Percentiles rank a stretch among this genome's conserved stretches.
phyloP scores from a whole-genome alignment of 2,329 filamentous ascomycete species.

The Pseudofabraea citricarpa region DNA sequence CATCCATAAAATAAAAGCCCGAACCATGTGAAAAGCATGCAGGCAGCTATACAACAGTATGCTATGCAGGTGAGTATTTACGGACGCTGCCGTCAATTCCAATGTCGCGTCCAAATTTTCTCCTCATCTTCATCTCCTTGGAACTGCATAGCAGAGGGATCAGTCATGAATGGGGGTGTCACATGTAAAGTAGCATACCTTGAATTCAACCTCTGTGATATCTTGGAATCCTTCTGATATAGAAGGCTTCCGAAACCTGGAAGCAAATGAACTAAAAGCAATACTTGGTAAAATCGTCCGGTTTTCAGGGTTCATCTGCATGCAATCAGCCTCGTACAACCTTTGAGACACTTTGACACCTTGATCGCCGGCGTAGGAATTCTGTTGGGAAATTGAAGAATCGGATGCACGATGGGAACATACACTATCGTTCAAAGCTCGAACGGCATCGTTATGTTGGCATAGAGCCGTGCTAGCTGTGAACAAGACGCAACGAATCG shows the following conservation, averaged over 20 bases:
- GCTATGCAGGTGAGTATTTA: too few species aligned
- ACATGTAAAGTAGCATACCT: too few species aligned
- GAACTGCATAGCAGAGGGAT: conserved; percentile 16
- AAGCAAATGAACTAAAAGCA: conserved; percentile 73
- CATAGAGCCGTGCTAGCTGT: conserved; percentile 58
- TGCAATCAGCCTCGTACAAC: conserved; percentile 12
- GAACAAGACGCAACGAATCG: conserved; percentile 84
- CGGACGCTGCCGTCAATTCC: conserved; percentile 49
- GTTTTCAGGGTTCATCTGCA: conserved; percentile 77
- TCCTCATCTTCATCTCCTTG: conserved; percentile 53
- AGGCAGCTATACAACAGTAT: neutral
- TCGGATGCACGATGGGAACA: conserved; percentile 7
- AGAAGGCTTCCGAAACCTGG: conserved; percentile 68
- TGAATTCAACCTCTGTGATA: conserved; percentile 69
- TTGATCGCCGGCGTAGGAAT: neutral
- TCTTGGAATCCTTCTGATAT: conserved; percentile 79
- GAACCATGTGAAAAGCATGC: neutral
- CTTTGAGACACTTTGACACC: conserved; percentile 5
- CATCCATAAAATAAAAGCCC: neutral
- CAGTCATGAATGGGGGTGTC: too few species aligned
- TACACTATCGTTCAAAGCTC: conserved; percentile 54
- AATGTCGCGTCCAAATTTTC: conserved; percentile 71
- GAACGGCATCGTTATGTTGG: conserved; percentile 84
- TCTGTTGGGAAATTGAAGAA: neutral
- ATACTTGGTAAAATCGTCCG: conserved; percentile 68